phyloP scores from a whole-genome alignment of 2,329 filamentous ascomycete species.

The Fusarium floridanum region DNA sequence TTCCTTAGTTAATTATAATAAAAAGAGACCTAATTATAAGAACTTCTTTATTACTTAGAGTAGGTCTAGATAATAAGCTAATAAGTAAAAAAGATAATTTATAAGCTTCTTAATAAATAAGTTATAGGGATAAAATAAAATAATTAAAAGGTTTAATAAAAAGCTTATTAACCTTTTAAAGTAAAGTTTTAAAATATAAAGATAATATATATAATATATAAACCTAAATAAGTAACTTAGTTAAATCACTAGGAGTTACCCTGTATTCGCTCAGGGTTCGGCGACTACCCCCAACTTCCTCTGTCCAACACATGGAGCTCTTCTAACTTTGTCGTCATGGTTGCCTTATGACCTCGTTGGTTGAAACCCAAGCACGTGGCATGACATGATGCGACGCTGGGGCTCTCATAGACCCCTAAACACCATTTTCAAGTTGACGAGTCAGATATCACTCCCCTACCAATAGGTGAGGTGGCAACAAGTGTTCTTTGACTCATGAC shows the following conservation, averaged over 20 bases:
- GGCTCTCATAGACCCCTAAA: not conserved
- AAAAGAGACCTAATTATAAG: too few relatives aligned
- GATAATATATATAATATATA: too few relatives aligned
- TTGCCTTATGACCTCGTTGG: not conserved
- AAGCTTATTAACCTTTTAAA: too few relatives aligned
- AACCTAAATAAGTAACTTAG: too few relatives aligned
- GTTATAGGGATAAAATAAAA: too few relatives aligned
- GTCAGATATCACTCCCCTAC: not conserved
- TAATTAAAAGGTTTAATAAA: too few relatives aligned
- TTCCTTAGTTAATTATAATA: too few relatives aligned
- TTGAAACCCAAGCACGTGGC: not conserved
- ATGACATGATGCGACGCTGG: not conserved
- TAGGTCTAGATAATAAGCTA: too few relatives aligned
- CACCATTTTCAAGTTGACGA: not conserved
- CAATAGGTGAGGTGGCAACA: not conserved
- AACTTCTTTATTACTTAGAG: too few relatives aligned
- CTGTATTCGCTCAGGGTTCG: not conserved
- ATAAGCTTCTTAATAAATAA: too few relatives aligned
- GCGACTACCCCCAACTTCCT: not conserved
- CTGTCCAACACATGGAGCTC: not conserved
- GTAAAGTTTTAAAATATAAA: too few relatives aligned
- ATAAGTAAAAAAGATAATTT: too few relatives aligned
- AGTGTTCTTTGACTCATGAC: not conserved
- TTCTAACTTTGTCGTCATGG: not conserved
- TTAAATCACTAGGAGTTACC: not conserved